A percentile compares a stretch with the other conserved stretches of the same genome.
These are phyloP conservation scores for Citrus australasica DNA, from an alignment of 345 rosid genomes.

Conservation along the genomic window DNA sequence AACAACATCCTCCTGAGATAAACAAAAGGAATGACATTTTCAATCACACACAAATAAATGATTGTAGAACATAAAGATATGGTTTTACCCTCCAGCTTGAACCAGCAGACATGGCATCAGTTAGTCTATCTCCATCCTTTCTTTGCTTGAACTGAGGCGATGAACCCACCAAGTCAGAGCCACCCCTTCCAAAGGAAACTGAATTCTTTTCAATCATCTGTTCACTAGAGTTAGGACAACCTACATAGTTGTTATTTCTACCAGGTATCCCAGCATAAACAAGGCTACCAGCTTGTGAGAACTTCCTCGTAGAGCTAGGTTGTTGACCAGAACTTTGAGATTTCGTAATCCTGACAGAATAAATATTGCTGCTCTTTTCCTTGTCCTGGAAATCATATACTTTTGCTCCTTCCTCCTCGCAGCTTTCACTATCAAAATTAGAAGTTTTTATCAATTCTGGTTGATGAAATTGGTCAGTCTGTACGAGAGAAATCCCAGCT, in stretches of 20 bases:
- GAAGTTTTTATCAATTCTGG: constrained; percentile 27
- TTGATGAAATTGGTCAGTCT: constrained; percentile 25
- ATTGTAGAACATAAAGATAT: not conserved
- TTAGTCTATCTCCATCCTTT: not conserved
- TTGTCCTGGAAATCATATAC: constrained; percentile 22
- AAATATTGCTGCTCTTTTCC: constrained; percentile 24
- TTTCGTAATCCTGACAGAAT: constrained; percentile 29
- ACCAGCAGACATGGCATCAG: not conserved
- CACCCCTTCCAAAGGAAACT: not conserved
- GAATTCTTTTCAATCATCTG: not conserved
- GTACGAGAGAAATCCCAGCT: not conserved
- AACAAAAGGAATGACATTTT: not conserved
- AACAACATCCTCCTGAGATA: constrained; percentile 14
- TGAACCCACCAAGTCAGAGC: not conserved
- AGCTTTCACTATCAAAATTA: constrained; percentile 23
- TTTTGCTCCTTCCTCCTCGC: constrained; percentile 25
- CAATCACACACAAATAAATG: not conserved
- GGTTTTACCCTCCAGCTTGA: not conserved
- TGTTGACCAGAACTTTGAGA: constrained; percentile 25
- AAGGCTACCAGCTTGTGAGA: constrained; percentile 21
- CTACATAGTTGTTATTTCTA: not conserved
- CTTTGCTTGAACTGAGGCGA: not conserved
- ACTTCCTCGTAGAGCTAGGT: constrained; percentile 19
- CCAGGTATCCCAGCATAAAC: constrained; percentile 3
- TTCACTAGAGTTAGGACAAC: not conserved